These are phyloP conservation scores for Melampsora americana DNA, from an alignment of 1,284 basidiomycete genomes.

Conservation along the genomic window DNA sequence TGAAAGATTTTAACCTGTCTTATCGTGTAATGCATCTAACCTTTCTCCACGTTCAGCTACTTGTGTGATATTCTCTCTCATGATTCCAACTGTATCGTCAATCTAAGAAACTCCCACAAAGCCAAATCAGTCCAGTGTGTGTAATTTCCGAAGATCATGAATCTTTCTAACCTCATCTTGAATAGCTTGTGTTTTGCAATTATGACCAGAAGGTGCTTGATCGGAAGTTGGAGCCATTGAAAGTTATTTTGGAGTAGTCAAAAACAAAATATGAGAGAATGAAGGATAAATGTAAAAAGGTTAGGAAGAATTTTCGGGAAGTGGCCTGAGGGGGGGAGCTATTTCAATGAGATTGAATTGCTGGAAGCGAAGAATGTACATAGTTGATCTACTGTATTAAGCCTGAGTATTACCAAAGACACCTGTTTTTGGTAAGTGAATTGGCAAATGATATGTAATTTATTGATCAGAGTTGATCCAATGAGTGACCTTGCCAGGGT, in stretches of 20 bases:
- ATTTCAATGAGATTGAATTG: no score
- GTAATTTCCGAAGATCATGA: neutral
- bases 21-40: slow-evolving; percentile 90
- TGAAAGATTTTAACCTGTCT: slow-evolving; percentile 71
- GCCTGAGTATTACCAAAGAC: no score
- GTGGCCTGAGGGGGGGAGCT: no score
- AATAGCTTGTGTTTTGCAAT: slow-evolving; percentile 75
- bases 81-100: slow-evolving; percentile 90
- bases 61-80: slow-evolving; percentile 95
- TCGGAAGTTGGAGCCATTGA: neutral
- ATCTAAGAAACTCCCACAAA: slow-evolving; percentile 57
- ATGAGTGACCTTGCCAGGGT: no score
- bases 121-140: neutral
- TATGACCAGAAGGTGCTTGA: slow-evolving; percentile 33
- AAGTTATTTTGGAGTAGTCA: neutral
- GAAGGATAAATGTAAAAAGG: no score
- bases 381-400: no score
- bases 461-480: no score
- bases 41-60: slow-evolving; percentile 93
- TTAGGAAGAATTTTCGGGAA: no score
- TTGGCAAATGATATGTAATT: no score
- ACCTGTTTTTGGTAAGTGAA: no score
- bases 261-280: no score
- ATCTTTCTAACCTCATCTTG: slow-evolving; percentile 64
- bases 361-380: no score